These are phyloP conservation scores for Russula olivacea DNA, from an alignment of 768 basidiomycete genomes.

Conservation along the genomic window DNA sequence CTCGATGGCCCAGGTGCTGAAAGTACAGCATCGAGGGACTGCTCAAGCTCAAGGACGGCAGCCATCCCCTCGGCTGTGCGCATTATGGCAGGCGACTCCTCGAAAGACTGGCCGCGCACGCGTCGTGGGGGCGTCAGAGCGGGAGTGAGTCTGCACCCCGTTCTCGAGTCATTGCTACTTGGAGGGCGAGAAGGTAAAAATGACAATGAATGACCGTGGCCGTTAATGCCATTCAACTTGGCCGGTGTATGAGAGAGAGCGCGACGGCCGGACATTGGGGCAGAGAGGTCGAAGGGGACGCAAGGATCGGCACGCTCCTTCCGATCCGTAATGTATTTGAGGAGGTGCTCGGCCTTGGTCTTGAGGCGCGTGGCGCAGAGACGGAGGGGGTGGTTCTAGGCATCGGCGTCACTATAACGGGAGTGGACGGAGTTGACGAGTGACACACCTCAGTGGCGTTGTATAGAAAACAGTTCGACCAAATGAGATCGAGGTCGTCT, in stretches of 20 bases:
- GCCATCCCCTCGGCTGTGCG: slow-evolving; percentile 75
- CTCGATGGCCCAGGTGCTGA: slow-evolving; percentile 13
- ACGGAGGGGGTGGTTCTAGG: slow-evolving; percentile 82
- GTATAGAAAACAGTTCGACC: slow-evolving; percentile 92
- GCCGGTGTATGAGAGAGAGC: slow-evolving; percentile 34
- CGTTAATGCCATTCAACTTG: slow-evolving; percentile 38
- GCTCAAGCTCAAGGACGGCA: slow-evolving; percentile 55
- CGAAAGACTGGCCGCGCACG: slow-evolving; percentile 46
- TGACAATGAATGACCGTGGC: slow-evolving; percentile 38
- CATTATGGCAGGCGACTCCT: slow-evolving; percentile 60
- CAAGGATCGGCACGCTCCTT: slow-evolving; percentile 70
- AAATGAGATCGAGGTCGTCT: slow-evolving; percentile 92
- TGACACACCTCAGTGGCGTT: slow-evolving; percentile 82
- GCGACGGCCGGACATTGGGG: slow-evolving; percentile 22
- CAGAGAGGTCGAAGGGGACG: slow-evolving; percentile 45
- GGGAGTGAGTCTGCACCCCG: slow-evolving; percentile 15
- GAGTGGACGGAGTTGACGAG: neutral
- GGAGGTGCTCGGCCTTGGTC: slow-evolving; percentile 76
- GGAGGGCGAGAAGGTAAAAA: slow-evolving; percentile 34
- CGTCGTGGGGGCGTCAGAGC: slow-evolving; percentile 28
- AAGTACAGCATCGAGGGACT: slow-evolving; percentile 37
- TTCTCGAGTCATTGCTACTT: slow-evolving; percentile 24
- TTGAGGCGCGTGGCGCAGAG: slow-evolving; percentile 75
- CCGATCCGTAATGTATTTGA: slow-evolving; percentile 85
- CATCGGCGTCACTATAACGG: slow-evolving; percentile 6